Conservation (phyloP, 1,139 yeast genomes). For the Taiozyma sp. region DNA sequence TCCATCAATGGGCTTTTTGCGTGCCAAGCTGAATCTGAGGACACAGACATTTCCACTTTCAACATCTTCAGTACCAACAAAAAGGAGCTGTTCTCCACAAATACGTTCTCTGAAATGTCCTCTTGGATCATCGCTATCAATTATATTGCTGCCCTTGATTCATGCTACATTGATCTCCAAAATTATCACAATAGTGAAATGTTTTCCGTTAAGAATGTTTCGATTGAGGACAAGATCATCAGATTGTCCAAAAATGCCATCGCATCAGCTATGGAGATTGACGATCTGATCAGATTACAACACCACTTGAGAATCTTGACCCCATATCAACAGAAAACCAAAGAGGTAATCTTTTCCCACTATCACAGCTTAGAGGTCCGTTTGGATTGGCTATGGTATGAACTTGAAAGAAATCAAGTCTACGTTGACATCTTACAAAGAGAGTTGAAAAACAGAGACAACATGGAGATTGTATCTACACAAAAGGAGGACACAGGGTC, state of each 20-base stretch:
- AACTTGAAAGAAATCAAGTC: conserved; percentile 38
- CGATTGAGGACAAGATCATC: conserved; percentile 25
- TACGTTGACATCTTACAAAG: conserved; percentile 34
- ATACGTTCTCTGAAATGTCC: conserved; percentile 34
- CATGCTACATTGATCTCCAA: conserved; percentile 29
- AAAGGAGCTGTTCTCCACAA: conserved; percentile 29
- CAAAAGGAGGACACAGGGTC: conserved; percentile 15
- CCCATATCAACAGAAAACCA: conserved; percentile 48
- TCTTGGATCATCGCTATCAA: conserved; percentile 58
- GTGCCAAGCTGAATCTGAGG: conserved; percentile 12
- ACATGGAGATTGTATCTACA: background rate
- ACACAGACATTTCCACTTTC: conserved; percentile 21
- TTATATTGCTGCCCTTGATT: conserved; percentile 46
- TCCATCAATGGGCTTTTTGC: conserved; percentile 31
- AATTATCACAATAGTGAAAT: conserved; percentile 19
- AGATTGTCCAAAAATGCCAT: conserved; percentile 32
- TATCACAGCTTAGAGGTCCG: conserved; percentile 44
- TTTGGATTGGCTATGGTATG: conserved; percentile 52
- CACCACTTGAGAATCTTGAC: conserved; percentile 39
- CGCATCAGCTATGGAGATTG: conserved; percentile 30
- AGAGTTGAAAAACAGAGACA: conserved; percentile 8
- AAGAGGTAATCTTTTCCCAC: conserved; percentile 40
- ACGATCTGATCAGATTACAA: conserved; percentile 32
- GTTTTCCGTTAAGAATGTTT: conserved; percentile 21
- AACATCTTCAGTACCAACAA: conserved; percentile 34